Base-by-base conservation (phyloP, 2,329 filamentous ascomycete species). In the Neophaeococcomyces mojaviensis region DNA sequence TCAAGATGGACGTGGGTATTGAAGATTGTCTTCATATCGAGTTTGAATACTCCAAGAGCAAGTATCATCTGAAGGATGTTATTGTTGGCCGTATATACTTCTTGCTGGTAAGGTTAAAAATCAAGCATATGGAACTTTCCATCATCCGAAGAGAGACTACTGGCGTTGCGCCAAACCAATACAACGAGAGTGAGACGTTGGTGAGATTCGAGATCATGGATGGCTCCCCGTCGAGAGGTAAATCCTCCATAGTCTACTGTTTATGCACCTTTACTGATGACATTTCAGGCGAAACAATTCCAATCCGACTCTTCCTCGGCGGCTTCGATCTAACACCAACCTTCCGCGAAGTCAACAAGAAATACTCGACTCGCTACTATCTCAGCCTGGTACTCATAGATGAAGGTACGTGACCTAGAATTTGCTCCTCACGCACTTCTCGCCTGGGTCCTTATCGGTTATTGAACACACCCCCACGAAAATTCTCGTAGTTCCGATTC, bases 121-220 rank as follows among this genome's bases (percentile, higher is more conserved):
- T 98, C 67, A 96, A 97, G 71, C 92, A 98, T 68, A 98, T 98
- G 92, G 92, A 98, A 71, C 72, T 98, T 52, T 95, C 88, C 56
- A 98, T 98, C 60, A 98, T 98, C 65, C 79, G 94, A 56, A 77
- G 94, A 58, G 92, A 98, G 70, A 98, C 92, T 2, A 98, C 92
- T 1, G 92, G 94, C 46, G 88, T 88, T 4, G 88, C 92, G 18
- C 92, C 92, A 5, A 98, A 98, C 65, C 94, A 98, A 68, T 98
- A 98, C 71, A 98, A 98, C 64, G 94, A 98, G 73, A 97, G 89
- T 68, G 92, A 98, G 70, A 98, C 92, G 2, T 71, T 98, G 58
- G 92, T 98, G 47, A 81, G 94, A 55, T 98, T 98, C 59, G 92
- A 98, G 84, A 98, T 98, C 63, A 98, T 98, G 92, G 92, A 98